Percentiles rank a stretch among this genome's conserved stretches.
Conservation (phyloP, 139 green algal species). For the Pleodorina starrii region DNA sequence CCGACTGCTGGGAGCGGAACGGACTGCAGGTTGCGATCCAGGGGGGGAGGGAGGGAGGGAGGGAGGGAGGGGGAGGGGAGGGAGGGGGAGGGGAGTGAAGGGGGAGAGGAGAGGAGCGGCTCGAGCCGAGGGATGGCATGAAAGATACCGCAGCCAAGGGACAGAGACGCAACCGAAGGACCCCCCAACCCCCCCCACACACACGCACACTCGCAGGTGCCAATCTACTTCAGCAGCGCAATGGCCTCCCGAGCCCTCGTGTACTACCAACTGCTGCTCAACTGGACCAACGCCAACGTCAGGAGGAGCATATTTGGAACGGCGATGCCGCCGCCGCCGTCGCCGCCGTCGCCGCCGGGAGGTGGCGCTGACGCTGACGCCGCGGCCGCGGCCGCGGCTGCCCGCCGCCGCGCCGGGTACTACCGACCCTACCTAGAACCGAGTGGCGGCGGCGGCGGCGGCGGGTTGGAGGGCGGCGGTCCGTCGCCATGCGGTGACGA, state of each 20-base stretch:
- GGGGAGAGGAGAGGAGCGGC: background rate
- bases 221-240: slow-evolving; percentile 74
- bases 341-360: too few relatives aligned
- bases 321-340: too few relatives aligned
- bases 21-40: slow-evolving; percentile 51
- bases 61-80: background rate
- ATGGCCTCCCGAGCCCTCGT: slow-evolving; percentile 75
- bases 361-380: background rate
- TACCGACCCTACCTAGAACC: background rate
- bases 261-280: slow-evolving; percentile 74
- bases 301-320: background rate
- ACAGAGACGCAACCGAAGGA: background rate
- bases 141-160: background rate
- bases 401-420: background rate
- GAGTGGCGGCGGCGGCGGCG: background rate
- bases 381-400: background rate
- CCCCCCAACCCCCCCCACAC: background rate
- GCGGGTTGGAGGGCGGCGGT: background rate
- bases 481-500: background rate
- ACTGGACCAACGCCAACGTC: slow-evolving; percentile 69
- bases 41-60: background rate
- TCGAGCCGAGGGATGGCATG: too few relatives aligned
- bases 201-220: slow-evolving; percentile 51
- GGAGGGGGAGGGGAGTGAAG: background rate
- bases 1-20: slow-evolving; percentile 79